Evolutionary conservation across 495 filamentous ascomycete species (phyloP).

Genomic region (Aspergillus sclerotioniger): DNA sequence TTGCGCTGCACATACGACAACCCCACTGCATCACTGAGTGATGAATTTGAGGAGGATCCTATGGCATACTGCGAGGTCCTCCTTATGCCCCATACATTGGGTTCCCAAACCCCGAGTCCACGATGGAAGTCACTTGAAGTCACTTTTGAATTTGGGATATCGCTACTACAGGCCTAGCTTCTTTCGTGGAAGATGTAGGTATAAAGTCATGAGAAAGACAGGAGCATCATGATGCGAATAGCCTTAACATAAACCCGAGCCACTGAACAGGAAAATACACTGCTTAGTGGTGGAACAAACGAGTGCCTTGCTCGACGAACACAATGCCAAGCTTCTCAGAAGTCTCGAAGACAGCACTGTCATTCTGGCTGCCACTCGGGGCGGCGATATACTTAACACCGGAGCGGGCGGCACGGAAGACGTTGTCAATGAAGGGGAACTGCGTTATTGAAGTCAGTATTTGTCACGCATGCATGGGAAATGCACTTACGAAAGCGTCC

Average conservation of each 20-base stretch:
- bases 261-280: not conserved
- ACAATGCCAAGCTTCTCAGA: constrained; percentile 88
- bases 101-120: not conserved
- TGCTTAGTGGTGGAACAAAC: constrained; percentile 88
- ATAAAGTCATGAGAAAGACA: constrained; percentile 16
- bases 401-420: constrained; percentile 82
- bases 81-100: not conserved
- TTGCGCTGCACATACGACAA: no score
- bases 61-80: no score
- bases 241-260: constrained; percentile 4
- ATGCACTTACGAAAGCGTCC: constrained; percentile 82
- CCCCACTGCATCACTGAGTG: no score
- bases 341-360: constrained; percentile 82
- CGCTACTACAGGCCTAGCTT: constrained; percentile 9
- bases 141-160: constrained; percentile 7
- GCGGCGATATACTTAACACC: constrained; percentile 95
- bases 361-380: constrained; percentile 91
- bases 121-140: not conserved
- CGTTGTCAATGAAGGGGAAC: constrained; percentile 98
- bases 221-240: constrained; percentile 10
- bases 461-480: not conserved
- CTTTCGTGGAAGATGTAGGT: constrained; percentile 11
- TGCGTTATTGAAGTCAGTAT: constrained; percentile 29
- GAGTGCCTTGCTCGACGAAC: constrained; percentile 84
- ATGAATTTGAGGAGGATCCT: no score